Conservation (phyloP, 257 asterid species). For the Scutellaria barbata region DNA sequence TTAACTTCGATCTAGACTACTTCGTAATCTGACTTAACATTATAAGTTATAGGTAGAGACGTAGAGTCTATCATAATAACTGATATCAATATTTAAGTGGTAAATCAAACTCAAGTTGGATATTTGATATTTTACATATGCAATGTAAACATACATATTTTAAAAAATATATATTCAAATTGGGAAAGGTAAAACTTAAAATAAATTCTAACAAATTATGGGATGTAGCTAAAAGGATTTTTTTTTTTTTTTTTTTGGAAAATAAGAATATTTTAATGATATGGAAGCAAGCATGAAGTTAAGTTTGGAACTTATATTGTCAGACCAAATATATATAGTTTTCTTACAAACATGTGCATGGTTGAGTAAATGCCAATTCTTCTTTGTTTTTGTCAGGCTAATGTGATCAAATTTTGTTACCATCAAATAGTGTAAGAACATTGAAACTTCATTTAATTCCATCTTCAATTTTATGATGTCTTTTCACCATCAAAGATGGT, state of each 20-base stretch:
- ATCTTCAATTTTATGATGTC: not conserved
- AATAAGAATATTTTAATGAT: not conserved
- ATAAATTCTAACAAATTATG: not conserved
- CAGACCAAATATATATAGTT: not conserved
- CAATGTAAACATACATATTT: too few species aligned
- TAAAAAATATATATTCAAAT: not conserved
- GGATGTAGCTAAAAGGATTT: not conserved
- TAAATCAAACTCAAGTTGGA: too few species aligned
- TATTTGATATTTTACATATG: too few species aligned
- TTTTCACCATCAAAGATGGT: not conserved
- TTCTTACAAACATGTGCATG: constrained; percentile 26
- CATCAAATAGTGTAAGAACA: not conserved
- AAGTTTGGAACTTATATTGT: constrained; percentile 19
- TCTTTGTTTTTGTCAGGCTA: not conserved
- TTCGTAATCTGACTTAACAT: too few species aligned
- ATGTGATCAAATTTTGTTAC: constrained; percentile 11
- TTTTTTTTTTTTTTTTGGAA: too few species aligned
- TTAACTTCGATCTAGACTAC: too few species aligned
- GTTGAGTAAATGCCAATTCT: constrained; percentile 11
- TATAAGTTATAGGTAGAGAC: too few species aligned
- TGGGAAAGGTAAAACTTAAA: not conserved
- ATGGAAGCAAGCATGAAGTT: constrained; percentile 24
- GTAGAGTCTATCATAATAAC: too few species aligned
- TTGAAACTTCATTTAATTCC: not conserved
- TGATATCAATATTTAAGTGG: too few species aligned